Evolutionary conservation across 2,329 filamentous ascomycete genomes (phyloP), one percentile per base, ranked within the genome.

Genomic region (Sarocladium kiliense): DNA sequence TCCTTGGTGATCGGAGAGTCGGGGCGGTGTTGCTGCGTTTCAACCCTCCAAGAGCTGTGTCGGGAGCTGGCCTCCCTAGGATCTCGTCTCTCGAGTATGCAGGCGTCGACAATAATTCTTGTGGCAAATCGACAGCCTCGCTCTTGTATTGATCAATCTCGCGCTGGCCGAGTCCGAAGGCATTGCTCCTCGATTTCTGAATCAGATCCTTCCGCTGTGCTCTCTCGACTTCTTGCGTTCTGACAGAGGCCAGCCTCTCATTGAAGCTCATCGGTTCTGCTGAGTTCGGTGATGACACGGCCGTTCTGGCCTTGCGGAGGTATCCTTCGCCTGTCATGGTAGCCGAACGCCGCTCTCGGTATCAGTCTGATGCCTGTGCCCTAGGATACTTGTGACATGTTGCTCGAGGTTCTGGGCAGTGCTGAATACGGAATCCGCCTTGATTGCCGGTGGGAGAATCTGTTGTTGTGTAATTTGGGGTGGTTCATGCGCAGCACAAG

Each of bases 231-330:
- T 87, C 84, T 41, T 85, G 76, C 1, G 68, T 72, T 59, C 84
- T 82, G 36, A 85, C 86, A 51, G 89, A 84, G 1, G 89, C 86
- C 58, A 99, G 81, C 47, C 92, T 80, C 69, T 97, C 91, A 65
- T 89, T 96, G 70, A 97, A 99, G 55, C 84, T 82, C 56, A 76
- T 63, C 3, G 79, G 75, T 19, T 75, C 72, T 11, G 70, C 61
- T 10, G 69, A 60, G 9, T 68, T 68, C 3, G 63, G 61, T 4
- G 63, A 58, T 27, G 59, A 21, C 19, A 37, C 27, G 14, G 41
- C 18, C 18, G 47, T 26, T 18, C 21, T 61, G 57, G 42, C 49
- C 55, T 44, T 62, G 68, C 58, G 51, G 14, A 55, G 54, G 30
- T 55, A 49, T 39, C 54, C 54, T 19, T 34, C 42, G 42, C 49